A percentile compares a stretch with the other conserved stretches of the same genome.
phyloP scores from a whole-genome alignment of 441 rosid genomes.

The Erodium trifolium region DNA sequence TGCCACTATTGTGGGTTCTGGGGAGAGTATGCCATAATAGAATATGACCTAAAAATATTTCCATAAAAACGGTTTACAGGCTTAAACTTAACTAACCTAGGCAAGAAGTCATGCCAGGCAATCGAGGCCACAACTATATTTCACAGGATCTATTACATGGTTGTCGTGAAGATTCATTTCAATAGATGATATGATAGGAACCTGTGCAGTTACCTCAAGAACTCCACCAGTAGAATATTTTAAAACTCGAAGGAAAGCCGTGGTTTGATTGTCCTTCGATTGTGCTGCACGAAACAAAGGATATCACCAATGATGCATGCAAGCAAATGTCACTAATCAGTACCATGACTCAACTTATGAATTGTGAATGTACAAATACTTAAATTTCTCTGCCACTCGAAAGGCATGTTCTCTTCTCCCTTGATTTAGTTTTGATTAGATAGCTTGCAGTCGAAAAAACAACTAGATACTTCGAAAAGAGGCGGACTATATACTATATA shows the following conservation, averaged over 20 bases:
- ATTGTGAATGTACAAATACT: conserved; percentile 4
- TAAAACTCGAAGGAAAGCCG: conserved; percentile 87
- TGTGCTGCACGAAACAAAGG: conserved; percentile 45
- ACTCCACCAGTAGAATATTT: conserved; percentile 94
- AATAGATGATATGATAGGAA: conserved; percentile 9
- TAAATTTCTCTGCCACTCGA: no score
- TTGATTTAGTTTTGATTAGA: no score
- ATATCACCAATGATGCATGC: conserved; percentile 10
- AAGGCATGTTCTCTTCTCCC: no score
- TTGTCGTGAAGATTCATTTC: not conserved
- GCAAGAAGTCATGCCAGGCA: not conserved
- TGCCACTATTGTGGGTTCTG: not conserved
- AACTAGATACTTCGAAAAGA: no score
- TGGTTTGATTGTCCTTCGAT: conserved; percentile 55
- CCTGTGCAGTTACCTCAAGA: conserved; percentile 60
- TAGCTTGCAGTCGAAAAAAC: no score
- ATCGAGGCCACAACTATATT: no score
- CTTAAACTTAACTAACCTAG: not conserved
- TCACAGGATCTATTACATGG: no score
- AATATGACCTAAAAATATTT: not conserved
- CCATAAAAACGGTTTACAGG: not conserved
- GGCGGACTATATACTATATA: no score
- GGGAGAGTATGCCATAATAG: not conserved
- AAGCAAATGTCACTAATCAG: conserved; percentile 2
- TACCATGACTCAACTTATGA: conserved; percentile 7